These are phyloP conservation scores for Saitozyma sp. DNA, from an alignment of 768 basidiomycete genomes.

Conservation along the genomic window DNA sequence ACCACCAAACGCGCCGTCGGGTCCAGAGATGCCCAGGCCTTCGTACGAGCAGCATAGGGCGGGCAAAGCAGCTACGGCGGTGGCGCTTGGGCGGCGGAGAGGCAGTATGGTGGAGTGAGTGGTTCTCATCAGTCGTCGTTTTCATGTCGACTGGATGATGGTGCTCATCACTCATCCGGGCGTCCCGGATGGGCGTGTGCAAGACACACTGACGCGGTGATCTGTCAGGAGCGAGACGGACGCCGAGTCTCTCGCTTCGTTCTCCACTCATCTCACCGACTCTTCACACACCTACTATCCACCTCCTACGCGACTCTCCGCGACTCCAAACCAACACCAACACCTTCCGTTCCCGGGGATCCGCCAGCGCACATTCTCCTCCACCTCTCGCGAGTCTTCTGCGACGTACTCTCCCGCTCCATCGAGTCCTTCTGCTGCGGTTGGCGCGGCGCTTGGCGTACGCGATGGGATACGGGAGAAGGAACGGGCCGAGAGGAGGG, in stretches of 20 bases:
- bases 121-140: neutral
- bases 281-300: neutral
- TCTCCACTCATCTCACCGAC: conserved; percentile 6
- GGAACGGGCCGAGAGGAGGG: conserved; percentile 6
- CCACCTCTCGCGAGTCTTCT: too few species aligned
- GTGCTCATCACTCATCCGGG: neutral
- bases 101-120: conserved; percentile 17
- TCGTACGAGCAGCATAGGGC: conserved; percentile 11
- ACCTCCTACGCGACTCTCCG: conserved; percentile 1
- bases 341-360: too few species aligned
- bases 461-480: neutral
- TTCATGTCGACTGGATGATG: neutral
- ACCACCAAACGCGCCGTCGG: too few species aligned
- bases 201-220: neutral
- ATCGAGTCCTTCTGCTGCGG: too few species aligned
- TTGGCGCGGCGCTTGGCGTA: too few species aligned
- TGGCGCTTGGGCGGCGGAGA: neutral
- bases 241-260: conserved; percentile 19
- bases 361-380: too few species aligned
- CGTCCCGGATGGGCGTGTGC: too few species aligned
- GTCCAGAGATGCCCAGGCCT: neutral
- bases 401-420: too few species aligned
- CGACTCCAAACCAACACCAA: neutral
- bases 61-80: neutral
- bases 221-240: conserved; percentile 21